A percentile compares a stretch with the other conserved stretches of the same genome.
Evolutionary conservation across 495 filamentous ascomycete species (phyloP).

Genomic region (Penicillium mononematosum): DNA sequence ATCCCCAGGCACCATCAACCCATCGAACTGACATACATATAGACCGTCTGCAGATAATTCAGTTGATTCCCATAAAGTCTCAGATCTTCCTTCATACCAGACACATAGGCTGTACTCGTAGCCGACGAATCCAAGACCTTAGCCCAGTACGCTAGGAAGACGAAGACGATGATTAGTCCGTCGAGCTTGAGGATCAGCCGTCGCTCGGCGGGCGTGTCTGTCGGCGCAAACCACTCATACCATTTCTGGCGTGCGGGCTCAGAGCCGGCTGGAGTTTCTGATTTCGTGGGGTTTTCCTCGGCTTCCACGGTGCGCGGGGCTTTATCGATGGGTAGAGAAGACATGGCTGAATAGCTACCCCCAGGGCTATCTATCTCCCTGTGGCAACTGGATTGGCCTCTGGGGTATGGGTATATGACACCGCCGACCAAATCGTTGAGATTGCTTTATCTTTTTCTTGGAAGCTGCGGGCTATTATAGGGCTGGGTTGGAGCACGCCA

Average conservation of each 20-base stretch:
- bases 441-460: not conserved
- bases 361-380: not conserved
- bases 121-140: constrained; percentile 41
- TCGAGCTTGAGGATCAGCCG: constrained; percentile 44
- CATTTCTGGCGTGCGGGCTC: constrained; percentile 30
- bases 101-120: constrained; percentile 31
- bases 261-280: not conserved
- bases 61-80: constrained; percentile 46
- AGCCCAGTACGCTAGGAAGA: constrained; percentile 42
- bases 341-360: not conserved
- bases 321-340: constrained; percentile 9
- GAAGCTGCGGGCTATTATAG: not conserved
- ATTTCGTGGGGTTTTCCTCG: constrained; percentile 3
- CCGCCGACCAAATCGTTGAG: not conserved
- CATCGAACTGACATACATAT: constrained; percentile 23
- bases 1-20: not conserved
- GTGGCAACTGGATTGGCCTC: not conserved
- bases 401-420: not conserved
- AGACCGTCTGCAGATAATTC: constrained; percentile 46
- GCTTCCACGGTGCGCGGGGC: not conserved
- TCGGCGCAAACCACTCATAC: constrained; percentile 42
- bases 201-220: constrained; percentile 41
- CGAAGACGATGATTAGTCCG: constrained; percentile 32
- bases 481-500: constrained; percentile 15
- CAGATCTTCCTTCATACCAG: constrained; percentile 32